Conservation (phyloP, 2,329 filamentous ascomycete species). For the Sarocladiaceae sp. region DNA sequence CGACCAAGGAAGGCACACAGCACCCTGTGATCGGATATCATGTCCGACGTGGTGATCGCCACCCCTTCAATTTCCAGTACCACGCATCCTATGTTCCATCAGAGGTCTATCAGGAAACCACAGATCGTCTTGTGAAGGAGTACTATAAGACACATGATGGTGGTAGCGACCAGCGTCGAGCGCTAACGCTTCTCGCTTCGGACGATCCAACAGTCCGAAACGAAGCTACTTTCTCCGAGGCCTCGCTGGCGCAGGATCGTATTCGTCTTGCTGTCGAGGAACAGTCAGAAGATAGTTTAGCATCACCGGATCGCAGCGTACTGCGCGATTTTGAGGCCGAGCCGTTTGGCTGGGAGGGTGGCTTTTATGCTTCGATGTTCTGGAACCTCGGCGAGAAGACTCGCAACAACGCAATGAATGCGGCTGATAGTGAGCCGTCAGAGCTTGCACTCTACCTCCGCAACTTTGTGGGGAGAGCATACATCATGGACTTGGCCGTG, state of each 20-base stretch:
- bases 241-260: conserved; percentile 63
- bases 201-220: conserved; percentile 74
- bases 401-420: conserved; percentile 32
- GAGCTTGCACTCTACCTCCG: conserved; percentile 59
- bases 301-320: conserved; percentile 23
- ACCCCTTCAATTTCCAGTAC: conserved; percentile 72
- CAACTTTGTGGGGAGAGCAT: conserved; percentile 71
- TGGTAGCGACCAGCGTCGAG: conserved; percentile 28
- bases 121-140: conserved; percentile 46
- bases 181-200: conserved; percentile 62
- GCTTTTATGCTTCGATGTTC: conserved; percentile 77
- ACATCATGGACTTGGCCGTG: conserved; percentile 73
- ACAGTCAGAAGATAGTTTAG: background rate
- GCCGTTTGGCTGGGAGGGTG: conserved; percentile 79
- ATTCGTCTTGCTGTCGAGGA: conserved; percentile 68
- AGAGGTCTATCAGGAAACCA: conserved; percentile 58
- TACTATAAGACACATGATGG: conserved; percentile 32
- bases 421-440: conserved; percentile 26
- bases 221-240: conserved; percentile 53
- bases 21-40: conserved; percentile 61
- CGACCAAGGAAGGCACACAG: conserved; percentile 32
- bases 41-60: conserved; percentile 72
- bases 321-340: conserved; percentile 67
- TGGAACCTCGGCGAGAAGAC: conserved; percentile 61
- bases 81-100: conserved; percentile 71